These are phyloP conservation scores for Tulasnella calospora DNA, from an alignment of 768 basidiomycete genomes.

Conservation along the genomic window DNA sequence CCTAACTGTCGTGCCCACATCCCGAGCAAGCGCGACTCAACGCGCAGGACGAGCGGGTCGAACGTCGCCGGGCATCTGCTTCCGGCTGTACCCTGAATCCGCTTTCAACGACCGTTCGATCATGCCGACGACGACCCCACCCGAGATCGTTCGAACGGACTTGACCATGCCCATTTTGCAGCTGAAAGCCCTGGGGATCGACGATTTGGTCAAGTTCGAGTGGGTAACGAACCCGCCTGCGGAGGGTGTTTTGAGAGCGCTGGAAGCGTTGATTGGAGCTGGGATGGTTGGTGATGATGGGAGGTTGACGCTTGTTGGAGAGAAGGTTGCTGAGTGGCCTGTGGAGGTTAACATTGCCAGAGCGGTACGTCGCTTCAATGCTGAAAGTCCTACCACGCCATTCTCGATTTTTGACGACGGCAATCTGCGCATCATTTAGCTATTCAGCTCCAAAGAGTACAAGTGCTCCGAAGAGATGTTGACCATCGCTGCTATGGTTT, in stretches of 20 bases:
- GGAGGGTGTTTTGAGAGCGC: constrained; percentile 74
- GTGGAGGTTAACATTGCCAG: constrained; percentile 90
- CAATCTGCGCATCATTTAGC: constrained; percentile 41
- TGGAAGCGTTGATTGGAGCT: constrained; percentile 74
- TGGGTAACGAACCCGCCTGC: constrained; percentile 88
- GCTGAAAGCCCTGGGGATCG: constrained; percentile 89
- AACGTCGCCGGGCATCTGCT: constrained; percentile 87
- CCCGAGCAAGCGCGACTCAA: constrained; percentile 85
- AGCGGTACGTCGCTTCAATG: constrained; percentile 57
- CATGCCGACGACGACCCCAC: constrained; percentile 67
- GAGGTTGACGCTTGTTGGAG: constrained; percentile 63
- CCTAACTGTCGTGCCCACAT: constrained; percentile 75
- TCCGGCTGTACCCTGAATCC: constrained; percentile 75
- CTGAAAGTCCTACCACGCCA: not conserved
- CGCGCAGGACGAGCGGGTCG: constrained; percentile 93
- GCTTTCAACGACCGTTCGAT: constrained; percentile 40
- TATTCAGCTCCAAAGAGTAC: constrained; percentile 80
- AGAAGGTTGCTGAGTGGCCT: constrained; percentile 88
- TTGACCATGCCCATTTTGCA: constrained; percentile 89
- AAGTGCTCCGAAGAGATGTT: constrained; percentile 92
- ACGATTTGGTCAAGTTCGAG: constrained; percentile 93
- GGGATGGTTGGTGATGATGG: constrained; percentile 84
- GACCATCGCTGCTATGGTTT: constrained; percentile 92
- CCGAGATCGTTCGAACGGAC: constrained; percentile 88
- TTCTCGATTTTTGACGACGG: not conserved